Base-by-base conservation (phyloP, 768 basidiomycete genomes). In the Auricularia heimuer region DNA sequence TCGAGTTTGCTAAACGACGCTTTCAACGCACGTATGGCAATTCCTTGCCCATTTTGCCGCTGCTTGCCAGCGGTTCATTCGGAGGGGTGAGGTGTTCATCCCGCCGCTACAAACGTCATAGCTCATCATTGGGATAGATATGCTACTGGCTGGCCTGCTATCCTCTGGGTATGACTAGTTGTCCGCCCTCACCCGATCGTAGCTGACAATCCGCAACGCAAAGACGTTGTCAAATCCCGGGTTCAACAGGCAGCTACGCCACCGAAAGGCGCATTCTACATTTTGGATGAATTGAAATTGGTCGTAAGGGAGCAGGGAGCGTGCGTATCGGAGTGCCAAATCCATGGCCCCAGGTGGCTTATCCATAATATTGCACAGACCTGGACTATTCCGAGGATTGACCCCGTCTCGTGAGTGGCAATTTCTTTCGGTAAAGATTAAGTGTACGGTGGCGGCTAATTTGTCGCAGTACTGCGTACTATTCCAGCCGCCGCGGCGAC, bases 111-210 rank as follows among this genome's bases (percentile, higher is more conserved):
- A 60, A 8, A 29, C 24, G 2, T 29, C 29, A 6, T 1, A 12
- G 10, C 56, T 10, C 8, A 33, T 33, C 7, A 10, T 3, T 4
- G 6, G 56, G 24, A 29, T 74, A 93, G 80, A 83, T 96, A 45
- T 87, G 86, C 0, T 98, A 99, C 71, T 99, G 97, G 97, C 80
- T 97, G 1, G 84, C 92, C 1, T 94, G 89, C 71, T 98, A 96
- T 74, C 96, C 94, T 0, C 78, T 96, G 4, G 90, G 89, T 89
- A 62, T 7, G 73, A 64, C 10, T 0, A 18, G 6, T 51, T 18
- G 47, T 6, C 10, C 6, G 4, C 18, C 18, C 47, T 21, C 47
- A 51, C 21, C 1, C 16, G 16, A 16, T 0, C 16, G 12, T 33
- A 21, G n/a, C 21, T 60, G 7, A 18, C 42, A 35, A 61, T 21